Evolutionary conservation across 768 basidiomycete species (phyloP).

Genomic region (Coprinellus aureogranulatus): DNA sequence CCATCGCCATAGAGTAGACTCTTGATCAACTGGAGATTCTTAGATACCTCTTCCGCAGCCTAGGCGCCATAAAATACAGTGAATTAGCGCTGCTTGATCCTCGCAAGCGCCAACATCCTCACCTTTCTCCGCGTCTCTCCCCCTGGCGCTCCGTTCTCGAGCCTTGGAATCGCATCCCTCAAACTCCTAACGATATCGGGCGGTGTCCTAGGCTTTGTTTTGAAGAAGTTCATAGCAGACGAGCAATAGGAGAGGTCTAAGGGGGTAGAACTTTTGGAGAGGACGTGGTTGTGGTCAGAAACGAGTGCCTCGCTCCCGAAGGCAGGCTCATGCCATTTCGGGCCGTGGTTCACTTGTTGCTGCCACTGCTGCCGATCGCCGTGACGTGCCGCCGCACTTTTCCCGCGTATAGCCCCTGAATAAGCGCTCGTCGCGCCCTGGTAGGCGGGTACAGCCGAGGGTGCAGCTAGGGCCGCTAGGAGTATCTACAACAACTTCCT

Average conservation of each 20-base stretch:
- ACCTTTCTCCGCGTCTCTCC: constrained; percentile 82
- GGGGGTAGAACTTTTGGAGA: constrained; percentile 5
- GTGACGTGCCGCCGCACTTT: neutral
- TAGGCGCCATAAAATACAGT: constrained; percentile 26
- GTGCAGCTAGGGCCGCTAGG: too few relatives aligned
- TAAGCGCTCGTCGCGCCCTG: too few relatives aligned
- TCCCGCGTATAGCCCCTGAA: neutral
- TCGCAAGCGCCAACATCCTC: constrained; percentile 16
- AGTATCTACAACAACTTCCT: too few relatives aligned
- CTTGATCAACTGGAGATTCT: constrained; percentile 90
- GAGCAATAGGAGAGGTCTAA: constrained; percentile 9
- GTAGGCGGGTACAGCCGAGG: too few relatives aligned
- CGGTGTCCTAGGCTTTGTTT: constrained; percentile 83
- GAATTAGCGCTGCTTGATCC: neutral
- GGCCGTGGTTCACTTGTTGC: constrained; percentile 21
- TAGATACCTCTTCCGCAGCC: constrained; percentile 88
- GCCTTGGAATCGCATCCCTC: constrained; percentile 71
- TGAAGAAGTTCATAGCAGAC: constrained; percentile 87
- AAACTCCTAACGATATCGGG: constrained; percentile 83
- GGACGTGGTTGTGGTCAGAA: constrained; percentile 8
- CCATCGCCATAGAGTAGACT: constrained; percentile 83
- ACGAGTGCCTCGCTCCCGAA: constrained; percentile 4
- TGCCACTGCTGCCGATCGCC: constrained; percentile 6
- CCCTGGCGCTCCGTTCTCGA: constrained; percentile 73
- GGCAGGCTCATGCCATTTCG: constrained; percentile 16